These are phyloP conservation scores for Boletales sp. DNA, from an alignment of 768 basidiomycete genomes.

Conservation along the genomic window DNA sequence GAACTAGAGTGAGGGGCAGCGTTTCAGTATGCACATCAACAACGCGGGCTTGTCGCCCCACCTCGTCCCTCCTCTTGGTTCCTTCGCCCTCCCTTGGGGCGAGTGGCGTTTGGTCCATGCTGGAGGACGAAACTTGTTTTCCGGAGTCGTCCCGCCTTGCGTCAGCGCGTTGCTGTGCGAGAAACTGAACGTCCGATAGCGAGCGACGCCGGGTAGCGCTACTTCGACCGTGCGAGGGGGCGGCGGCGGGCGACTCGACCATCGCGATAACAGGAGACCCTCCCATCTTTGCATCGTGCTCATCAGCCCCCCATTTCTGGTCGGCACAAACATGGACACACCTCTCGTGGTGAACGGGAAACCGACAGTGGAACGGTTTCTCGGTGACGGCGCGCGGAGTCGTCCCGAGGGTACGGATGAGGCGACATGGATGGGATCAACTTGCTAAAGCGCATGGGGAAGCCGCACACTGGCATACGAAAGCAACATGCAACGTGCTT, in stretches of 20 bases:
- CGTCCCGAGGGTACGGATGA: too few relatives aligned
- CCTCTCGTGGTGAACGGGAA: constrained; percentile 7
- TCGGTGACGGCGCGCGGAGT: not conserved
- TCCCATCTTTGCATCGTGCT: not conserved
- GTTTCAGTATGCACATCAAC: too few relatives aligned
- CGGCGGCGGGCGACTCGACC: not conserved
- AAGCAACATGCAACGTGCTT: constrained; percentile 6
- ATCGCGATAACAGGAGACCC: not conserved
- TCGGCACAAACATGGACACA: not conserved
- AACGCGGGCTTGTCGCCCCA: not conserved
- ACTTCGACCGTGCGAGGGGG: not conserved
- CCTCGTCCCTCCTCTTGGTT: constrained; percentile 5
- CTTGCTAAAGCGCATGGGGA: constrained; percentile 8
- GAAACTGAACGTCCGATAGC: too few relatives aligned
- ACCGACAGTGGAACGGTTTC: not conserved
- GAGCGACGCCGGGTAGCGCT: not conserved
- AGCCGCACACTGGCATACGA: constrained; percentile 10
- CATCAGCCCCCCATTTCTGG: not conserved
- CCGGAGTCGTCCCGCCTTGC: not conserved
- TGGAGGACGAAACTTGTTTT: not conserved
- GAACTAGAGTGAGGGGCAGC: not conserved
- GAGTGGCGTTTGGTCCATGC: not conserved
- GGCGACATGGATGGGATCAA: constrained; percentile 8
- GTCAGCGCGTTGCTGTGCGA: not conserved
- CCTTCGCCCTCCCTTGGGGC: not conserved